Percentiles rank a stretch among this genome's conserved stretches.
Evolutionary conservation across 108 stramenopile genomes (phyloP).

Genomic region (Mediolabrus comicus): DNA sequence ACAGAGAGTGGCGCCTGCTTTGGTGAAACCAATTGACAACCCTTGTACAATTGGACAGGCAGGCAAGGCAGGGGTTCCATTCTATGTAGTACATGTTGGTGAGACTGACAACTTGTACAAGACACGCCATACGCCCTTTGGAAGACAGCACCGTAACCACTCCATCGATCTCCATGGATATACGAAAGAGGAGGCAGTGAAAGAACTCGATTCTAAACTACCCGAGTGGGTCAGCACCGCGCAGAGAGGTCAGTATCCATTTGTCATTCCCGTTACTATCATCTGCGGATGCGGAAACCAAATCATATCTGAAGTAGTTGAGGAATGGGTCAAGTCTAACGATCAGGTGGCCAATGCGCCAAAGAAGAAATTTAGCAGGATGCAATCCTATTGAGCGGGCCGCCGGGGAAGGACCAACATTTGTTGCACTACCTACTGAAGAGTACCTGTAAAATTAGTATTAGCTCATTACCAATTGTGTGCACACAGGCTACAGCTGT

Average conservation of each 20-base stretch:
- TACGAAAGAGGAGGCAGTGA: conserved; percentile 20
- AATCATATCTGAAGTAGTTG: conserved; percentile 30
- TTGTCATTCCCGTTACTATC: conserved; percentile 28
- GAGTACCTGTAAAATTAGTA: no score
- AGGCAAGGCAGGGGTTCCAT: conserved; percentile 37
- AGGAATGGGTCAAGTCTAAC: conserved; percentile 32
- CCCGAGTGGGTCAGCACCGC: conserved; percentile 33
- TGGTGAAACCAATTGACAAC: conserved; percentile 8
- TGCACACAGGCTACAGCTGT: no score
- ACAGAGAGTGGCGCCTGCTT: background rate
- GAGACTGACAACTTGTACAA: conserved; percentile 37
- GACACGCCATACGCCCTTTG: conserved; percentile 5
- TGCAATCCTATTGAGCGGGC: background rate
- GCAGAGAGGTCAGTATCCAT: conserved; percentile 35
- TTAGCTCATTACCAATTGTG: no score
- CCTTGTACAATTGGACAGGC: conserved; percentile 19
- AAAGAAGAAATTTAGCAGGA: conserved; percentile 21
- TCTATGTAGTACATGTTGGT: conserved; percentile 29
- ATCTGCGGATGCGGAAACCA: conserved; percentile 40
- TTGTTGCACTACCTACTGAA: no score
- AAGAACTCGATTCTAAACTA: conserved; percentile 19
- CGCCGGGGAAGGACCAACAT: no score
- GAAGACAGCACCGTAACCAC: background rate
- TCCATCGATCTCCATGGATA: conserved; percentile 36
- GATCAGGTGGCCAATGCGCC: conserved; percentile 40